These are phyloP conservation scores for Pseudocercospora macadamiae DNA, from an alignment of 2,329 filamentous ascomycete species.

Conservation along the genomic window DNA sequence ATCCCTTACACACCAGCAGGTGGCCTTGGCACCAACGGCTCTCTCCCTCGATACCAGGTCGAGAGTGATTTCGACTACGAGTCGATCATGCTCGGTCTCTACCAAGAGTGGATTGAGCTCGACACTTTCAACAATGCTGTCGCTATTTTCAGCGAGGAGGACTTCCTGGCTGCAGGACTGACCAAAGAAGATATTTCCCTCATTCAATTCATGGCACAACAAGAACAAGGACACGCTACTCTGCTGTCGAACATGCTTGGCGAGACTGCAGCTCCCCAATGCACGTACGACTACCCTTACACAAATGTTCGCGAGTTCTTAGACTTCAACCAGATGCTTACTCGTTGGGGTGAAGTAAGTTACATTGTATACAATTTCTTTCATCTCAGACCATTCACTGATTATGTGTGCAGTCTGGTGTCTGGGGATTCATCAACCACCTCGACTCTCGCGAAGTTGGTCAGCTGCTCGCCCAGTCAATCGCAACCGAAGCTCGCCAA, in stretches of 20 bases:
- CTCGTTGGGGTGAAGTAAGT: constrained; percentile 80
- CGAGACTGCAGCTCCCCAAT: constrained; percentile 68
- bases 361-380: too few relatives aligned
- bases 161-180: constrained; percentile 71
- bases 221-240: constrained; percentile 78
- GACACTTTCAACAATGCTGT: constrained; percentile 81
- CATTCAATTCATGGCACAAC: constrained; percentile 75
- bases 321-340: constrained; percentile 85
- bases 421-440: constrained; percentile 79
- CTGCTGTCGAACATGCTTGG: constrained; percentile 79
- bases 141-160: constrained; percentile 66
- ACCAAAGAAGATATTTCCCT: constrained; percentile 70
- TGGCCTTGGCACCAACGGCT: constrained; percentile 77
- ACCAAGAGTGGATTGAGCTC: constrained; percentile 84
- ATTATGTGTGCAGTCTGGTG: too few relatives aligned
- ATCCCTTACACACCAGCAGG: constrained; percentile 71
- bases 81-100: constrained; percentile 72
- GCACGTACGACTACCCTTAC: constrained; percentile 81
- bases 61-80: constrained; percentile 84
- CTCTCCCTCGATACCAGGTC: constrained; percentile 73
- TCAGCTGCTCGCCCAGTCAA: constrained; percentile 73
- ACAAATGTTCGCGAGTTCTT: constrained; percentile 74
- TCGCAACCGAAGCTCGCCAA: constrained; percentile 78
- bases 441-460: constrained; percentile 75
- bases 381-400: too few relatives aligned